A percentile compares a stretch with the other conserved stretches of the same genome.
Evolutionary conservation across 345 rosid genomes (phyloP).

Genomic region (Mallotus nudiflorus): DNA sequence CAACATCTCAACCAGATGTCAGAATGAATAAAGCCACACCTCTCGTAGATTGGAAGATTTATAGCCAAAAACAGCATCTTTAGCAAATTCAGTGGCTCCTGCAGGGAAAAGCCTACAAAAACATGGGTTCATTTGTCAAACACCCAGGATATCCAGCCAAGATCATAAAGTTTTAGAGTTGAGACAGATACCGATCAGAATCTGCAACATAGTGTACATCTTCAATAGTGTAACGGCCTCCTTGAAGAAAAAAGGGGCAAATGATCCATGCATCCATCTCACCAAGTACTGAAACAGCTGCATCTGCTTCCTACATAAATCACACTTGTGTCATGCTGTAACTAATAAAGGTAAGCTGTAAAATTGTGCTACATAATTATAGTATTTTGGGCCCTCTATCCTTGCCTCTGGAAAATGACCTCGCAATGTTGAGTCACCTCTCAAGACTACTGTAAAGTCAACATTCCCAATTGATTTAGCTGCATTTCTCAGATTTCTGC

Average conservation of each 20-base stretch:
- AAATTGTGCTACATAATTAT: background rate
- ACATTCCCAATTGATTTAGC: conserved; percentile 56
- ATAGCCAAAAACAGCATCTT: conserved; percentile 89
- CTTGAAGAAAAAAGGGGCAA: conserved; percentile 98
- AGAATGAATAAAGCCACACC: conserved; percentile 42
- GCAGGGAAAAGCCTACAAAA: conserved; percentile 81
- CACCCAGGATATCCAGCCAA: background rate
- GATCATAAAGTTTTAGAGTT: conserved; percentile 1
- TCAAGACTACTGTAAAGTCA: conserved; percentile 76
- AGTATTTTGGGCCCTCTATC: conserved; percentile 13
- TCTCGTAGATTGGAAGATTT: conserved; percentile 85
- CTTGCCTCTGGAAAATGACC: conserved; percentile 98
- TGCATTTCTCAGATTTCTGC: conserved; percentile 65
- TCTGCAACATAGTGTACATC: conserved; percentile 95
- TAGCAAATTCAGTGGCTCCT: conserved; percentile 96
- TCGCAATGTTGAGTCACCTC: conserved; percentile 97
- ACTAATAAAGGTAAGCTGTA: conserved; percentile 7
- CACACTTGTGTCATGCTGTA: conserved; percentile 14
- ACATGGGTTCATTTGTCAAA: conserved; percentile 15
- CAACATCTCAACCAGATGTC: background rate
- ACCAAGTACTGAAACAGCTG: conserved; percentile 82
- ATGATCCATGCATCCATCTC: conserved; percentile 94
- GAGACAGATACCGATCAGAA: conserved; percentile 56
- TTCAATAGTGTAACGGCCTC: conserved; percentile 88
- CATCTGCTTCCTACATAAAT: conserved; percentile 76